Evolutionary conservation across 2,329 filamentous ascomycete species (phyloP).

Genomic region (Ophiostoma piceae): DNA sequence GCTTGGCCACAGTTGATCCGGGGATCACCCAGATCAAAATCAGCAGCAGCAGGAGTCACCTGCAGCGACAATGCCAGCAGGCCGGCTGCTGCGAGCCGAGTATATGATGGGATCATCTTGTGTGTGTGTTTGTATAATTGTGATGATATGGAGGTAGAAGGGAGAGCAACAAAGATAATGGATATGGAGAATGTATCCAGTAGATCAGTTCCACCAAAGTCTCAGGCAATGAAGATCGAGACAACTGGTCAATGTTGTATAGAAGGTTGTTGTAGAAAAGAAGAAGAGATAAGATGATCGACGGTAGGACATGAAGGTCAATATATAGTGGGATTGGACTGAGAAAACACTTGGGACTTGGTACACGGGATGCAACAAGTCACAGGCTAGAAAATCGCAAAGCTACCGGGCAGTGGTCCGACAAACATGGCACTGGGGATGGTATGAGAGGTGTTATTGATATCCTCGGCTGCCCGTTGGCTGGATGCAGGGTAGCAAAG

Average conservation of each 20-base stretch:
- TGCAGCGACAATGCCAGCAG: not conserved
- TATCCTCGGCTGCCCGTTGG: constrained; percentile 9
- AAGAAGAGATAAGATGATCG: not conserved
- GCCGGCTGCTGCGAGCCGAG: not conserved
- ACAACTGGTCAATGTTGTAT: not conserved
- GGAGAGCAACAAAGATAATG: not conserved
- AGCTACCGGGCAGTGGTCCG: not conserved
- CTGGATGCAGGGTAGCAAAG: not conserved
- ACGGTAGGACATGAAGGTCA: not conserved
- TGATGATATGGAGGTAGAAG: not conserved
- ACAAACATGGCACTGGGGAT: not conserved
- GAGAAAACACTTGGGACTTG: not conserved
- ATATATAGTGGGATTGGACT: not conserved
- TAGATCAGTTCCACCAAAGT: constrained; percentile 1
- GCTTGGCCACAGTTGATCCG: constrained; percentile 16
- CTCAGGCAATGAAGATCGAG: not conserved
- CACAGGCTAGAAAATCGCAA: not conserved
- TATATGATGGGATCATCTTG: constrained; percentile 17
- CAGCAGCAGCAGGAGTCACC: not conserved
- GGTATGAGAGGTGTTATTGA: not conserved
- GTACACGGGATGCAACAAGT: not conserved
- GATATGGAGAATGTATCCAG: not conserved
- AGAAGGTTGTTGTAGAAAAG: not conserved
- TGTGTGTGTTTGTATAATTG: not conserved
- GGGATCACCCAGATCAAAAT: not conserved